Evolutionary conservation across 2,329 filamentous ascomycete species (phyloP).

Genomic region (Sphaceloma murrayae): DNA sequence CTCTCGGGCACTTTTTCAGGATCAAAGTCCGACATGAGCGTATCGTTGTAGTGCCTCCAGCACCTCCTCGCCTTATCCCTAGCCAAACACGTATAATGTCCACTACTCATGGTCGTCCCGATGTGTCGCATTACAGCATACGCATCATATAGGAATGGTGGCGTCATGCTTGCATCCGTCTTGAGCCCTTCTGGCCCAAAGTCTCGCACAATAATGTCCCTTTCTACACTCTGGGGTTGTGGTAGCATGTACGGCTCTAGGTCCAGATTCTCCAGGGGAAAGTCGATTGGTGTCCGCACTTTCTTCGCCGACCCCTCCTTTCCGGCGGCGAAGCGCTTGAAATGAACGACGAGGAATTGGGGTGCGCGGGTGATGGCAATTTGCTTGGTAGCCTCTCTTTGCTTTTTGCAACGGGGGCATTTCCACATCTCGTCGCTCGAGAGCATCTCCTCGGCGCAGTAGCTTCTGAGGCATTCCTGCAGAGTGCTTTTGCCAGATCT

Average conservation of each 20-base stretch:
- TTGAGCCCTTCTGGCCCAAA: constrained; percentile 29
- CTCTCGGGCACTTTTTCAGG: constrained; percentile 41
- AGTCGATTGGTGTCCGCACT: constrained; percentile 61
- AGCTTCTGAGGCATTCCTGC: constrained; percentile 59
- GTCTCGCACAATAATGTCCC: constrained; percentile 26
- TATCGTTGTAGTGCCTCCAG: constrained; percentile 55
- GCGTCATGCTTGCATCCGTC: constrained; percentile 35
- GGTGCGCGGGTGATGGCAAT: constrained; percentile 70
- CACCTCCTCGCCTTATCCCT: constrained; percentile 42
- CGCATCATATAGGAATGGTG: constrained; percentile 67
- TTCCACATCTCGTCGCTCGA: constrained; percentile 59
- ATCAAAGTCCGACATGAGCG: constrained; percentile 46
- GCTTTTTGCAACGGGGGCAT: constrained; percentile 64
- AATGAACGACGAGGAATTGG: constrained; percentile 65
- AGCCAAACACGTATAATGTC: constrained; percentile 68
- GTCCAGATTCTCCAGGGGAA: constrained; percentile 62
- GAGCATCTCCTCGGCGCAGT: constrained; percentile 58
- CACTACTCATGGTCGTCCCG: constrained; percentile 56
- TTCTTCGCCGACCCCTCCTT: constrained; percentile 51
- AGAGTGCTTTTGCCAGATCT: constrained; percentile 51
- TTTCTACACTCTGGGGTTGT: constrained; percentile 31
- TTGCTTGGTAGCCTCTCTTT: constrained; percentile 57
- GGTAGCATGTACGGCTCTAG: constrained; percentile 52
- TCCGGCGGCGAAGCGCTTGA: constrained; percentile 59
- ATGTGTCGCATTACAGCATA: constrained; percentile 76